Conservation (phyloP, 2,329 filamentous ascomycete species). For the Gnomoniopsis smithogilvyi region DNA sequence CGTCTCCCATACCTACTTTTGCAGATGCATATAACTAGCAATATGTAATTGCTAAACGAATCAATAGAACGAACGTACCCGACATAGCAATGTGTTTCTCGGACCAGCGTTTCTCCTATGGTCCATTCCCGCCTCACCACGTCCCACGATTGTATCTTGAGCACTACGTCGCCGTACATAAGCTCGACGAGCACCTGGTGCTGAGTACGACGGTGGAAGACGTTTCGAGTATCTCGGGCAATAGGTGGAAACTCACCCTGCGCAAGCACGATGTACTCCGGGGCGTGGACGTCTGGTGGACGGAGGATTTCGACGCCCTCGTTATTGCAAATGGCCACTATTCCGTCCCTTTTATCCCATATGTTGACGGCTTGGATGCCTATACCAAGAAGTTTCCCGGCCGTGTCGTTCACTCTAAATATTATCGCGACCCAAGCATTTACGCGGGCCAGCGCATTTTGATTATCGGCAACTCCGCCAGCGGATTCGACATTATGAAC, state of each 20-base stretch:
- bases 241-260: slow-evolving; percentile 46
- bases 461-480: slow-evolving; percentile 42
- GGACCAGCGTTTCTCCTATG: slow-evolving; percentile 49
- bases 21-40: not conserved
- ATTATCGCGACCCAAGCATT: slow-evolving; percentile 35
- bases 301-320: slow-evolving; percentile 45
- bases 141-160: slow-evolving; percentile 54
- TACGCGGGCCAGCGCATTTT: slow-evolving; percentile 34
- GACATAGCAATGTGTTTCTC: slow-evolving; percentile 56
- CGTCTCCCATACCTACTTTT: slow-evolving; percentile 19
- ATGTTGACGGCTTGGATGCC: slow-evolving; percentile 39
- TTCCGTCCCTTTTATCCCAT: slow-evolving; percentile 41
- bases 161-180: slow-evolving; percentile 50
- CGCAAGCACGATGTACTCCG: slow-evolving; percentile 40
- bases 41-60: not conserved
- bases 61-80: slow-evolving; percentile 50
- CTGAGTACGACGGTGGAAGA: slow-evolving; percentile 53
- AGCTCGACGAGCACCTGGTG: slow-evolving; percentile 41
- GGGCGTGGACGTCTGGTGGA: slow-evolving; percentile 50
- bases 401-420: slow-evolving; percentile 43
- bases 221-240: slow-evolving; percentile 31
- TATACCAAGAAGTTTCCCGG: slow-evolving; percentile 37
- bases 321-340: slow-evolving; percentile 43
- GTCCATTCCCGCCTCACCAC: slow-evolving; percentile 53
- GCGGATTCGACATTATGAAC: slow-evolving; percentile 36